Evolutionary conservation across 306 rosid species (phyloP).

Genomic region (Pyrus pyrifolia): DNA sequence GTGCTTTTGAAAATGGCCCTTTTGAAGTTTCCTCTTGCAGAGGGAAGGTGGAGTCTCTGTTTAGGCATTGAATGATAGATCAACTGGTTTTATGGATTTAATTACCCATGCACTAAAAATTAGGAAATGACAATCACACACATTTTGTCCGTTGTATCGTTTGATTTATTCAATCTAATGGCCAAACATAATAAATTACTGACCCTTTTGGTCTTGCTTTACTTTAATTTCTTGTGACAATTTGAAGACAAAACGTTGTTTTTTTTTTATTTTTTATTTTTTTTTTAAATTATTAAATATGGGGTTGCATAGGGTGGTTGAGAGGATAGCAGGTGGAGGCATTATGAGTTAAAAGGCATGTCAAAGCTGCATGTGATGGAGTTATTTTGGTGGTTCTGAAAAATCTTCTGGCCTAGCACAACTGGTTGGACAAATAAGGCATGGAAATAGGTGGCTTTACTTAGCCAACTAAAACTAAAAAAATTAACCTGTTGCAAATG

Average conservation of each 20-base stretch:
- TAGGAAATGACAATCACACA: too few relatives aligned
- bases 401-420: not conserved
- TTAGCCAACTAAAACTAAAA: not conserved
- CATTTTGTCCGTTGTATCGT: too few relatives aligned
- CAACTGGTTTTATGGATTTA: conserved; percentile 4
- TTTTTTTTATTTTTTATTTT: too few relatives aligned
- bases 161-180: too few relatives aligned
- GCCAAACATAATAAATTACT: not conserved
- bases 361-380: conserved; percentile 46
- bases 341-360: conserved; percentile 9
- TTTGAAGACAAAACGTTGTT: not conserved
- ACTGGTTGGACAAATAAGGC: conserved; percentile 10
- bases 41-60: conserved; percentile 64
- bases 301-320: conserved; percentile 24
- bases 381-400: conserved; percentile 59
- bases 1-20: conserved; percentile 18
- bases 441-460: not conserved
- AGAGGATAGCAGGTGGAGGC: conserved; percentile 15
- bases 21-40: conserved; percentile 27
- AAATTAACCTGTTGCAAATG: not conserved
- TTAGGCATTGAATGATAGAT: conserved; percentile 42
- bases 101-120: conserved; percentile 12
- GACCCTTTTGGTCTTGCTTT: not conserved
- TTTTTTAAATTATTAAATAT: not conserved
- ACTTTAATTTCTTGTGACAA: not conserved